These are phyloP conservation scores for barrel medic (Medicago truncatula) DNA, from an alignment of 306 rosid genomes.

Conservation along the genomic window MtrunA17r5.0-ANR NC_053046.1:9221501-9222000, in stretches of 20 bases:
- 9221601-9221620: slow-evolving; percentile 31
- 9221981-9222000: slow-evolving; percentile 72
- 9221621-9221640: slow-evolving; percentile 34
- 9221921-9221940: slow-evolving; percentile 86
- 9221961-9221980: slow-evolving; percentile 61
- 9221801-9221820: background rate
- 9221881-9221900: slow-evolving; percentile 8
- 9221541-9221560: slow-evolving; percentile 25
- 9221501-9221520: too few relatives aligned
- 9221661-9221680: slow-evolving; percentile 48
- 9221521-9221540: background rate
- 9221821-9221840: slow-evolving; percentile 16
- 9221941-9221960: slow-evolving; percentile 92
- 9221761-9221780: slow-evolving; percentile 12
- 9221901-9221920: slow-evolving; percentile 7
- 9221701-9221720: slow-evolving; percentile 1
- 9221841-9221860: slow-evolving; percentile 39
- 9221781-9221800: background rate
- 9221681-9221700: slow-evolving; percentile 49
- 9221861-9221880: slow-evolving; percentile 17
- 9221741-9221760: slow-evolving; percentile 10
- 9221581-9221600: slow-evolving; percentile 21
- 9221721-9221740: slow-evolving; percentile 36
- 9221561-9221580: too few relatives aligned
- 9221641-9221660: slow-evolving; percentile 54